Evolutionary conservation across 306 rosid genomes (phyloP).

Genomic region (Fragaria vesca): DNA sequence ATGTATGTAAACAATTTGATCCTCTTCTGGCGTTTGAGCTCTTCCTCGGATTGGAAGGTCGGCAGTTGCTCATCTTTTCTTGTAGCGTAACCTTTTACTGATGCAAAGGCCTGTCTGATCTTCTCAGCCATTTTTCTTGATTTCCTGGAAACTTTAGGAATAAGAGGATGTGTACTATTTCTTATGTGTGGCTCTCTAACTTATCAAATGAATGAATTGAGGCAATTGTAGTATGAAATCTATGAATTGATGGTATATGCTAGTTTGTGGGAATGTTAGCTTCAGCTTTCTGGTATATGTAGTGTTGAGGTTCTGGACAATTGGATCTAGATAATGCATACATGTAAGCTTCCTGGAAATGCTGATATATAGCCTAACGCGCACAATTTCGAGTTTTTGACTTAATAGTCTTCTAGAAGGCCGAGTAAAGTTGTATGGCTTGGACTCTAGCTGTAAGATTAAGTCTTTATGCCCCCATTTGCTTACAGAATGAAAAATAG

Average conservation of each 20-base stretch:
- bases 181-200: background rate
- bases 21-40: slow-evolving; percentile 9
- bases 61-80: background rate
- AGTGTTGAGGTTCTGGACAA: background rate
- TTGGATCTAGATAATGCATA: background rate
- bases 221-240: background rate
- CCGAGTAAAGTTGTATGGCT: background rate
- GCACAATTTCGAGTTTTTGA: background rate
- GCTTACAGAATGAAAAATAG: too few species aligned
- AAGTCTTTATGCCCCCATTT: background rate
- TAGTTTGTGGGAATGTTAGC: background rate
- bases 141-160: background rate
- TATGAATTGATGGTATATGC: background rate
- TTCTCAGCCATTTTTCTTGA: background rate
- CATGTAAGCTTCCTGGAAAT: background rate
- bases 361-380: background rate
- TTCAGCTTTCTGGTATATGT: background rate
- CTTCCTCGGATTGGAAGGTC: background rate
- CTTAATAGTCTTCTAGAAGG: background rate
- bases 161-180: too few species aligned
- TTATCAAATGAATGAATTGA: background rate
- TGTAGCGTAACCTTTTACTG: background rate
- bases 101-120: background rate
- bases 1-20: slow-evolving; percentile 5
- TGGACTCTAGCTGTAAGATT: background rate